Conservation (phyloP, 148 eudicot genomes). For the Chenopodium suecicum region DNA sequence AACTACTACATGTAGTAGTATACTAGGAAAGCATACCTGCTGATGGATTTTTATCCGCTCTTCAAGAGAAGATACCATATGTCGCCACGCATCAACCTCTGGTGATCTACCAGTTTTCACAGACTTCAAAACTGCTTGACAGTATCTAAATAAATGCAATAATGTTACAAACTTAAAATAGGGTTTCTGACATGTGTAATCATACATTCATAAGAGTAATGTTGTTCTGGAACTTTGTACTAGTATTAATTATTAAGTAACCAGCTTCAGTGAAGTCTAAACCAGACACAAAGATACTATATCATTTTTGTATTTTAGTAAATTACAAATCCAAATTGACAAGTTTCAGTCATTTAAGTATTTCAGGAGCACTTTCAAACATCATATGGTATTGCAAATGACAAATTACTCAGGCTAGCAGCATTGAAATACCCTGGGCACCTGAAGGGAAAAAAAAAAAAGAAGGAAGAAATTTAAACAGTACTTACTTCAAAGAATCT, state of each 20-base stretch:
- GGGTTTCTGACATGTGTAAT: background rate
- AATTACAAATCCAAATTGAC: background rate
- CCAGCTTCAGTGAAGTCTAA: background rate
- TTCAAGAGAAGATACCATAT: slow-evolving; percentile 69
- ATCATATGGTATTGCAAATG: background rate
- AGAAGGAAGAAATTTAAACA: background rate
- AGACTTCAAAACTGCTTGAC: slow-evolving; percentile 65
- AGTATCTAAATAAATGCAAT: slow-evolving; percentile 53
- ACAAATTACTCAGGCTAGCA: no score
- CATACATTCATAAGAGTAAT: background rate
- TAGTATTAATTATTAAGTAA: background rate
- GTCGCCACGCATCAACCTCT: slow-evolving; percentile 69
- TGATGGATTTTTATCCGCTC: slow-evolving; percentile 76
- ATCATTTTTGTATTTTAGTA: background rate
- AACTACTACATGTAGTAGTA: background rate
- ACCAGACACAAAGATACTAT: background rate
- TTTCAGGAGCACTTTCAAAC: background rate
- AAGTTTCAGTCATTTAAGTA: background rate
- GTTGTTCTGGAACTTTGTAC: background rate
- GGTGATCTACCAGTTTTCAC: slow-evolving; percentile 73
- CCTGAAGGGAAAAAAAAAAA: background rate
- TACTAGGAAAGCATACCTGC: slow-evolving; percentile 46
- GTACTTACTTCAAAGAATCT: slow-evolving; percentile 76
- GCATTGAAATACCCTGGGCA: background rate
- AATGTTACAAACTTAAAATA: slow-evolving; percentile 25